A percentile compares a stretch with the other conserved stretches of the same genome.
Evolutionary conservation across 257 asterid species (phyloP).

Genomic region (Anisodus tanguticus): DNA sequence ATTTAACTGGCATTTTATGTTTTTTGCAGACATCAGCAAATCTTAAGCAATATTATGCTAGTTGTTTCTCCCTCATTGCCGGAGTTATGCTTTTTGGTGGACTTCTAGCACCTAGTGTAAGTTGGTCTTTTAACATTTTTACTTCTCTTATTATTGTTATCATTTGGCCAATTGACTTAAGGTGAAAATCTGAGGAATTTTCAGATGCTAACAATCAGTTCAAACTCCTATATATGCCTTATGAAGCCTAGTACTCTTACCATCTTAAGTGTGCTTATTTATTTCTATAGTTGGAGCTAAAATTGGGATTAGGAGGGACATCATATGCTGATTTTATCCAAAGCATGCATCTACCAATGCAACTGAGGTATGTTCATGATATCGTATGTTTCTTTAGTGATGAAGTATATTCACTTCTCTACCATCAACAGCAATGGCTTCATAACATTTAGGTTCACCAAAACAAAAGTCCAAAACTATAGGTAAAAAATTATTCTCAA

Average conservation of each 20-base stretch:
- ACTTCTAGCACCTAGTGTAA: conserved; percentile 89
- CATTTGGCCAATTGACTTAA: conserved; percentile 4
- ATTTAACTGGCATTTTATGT: not conserved
- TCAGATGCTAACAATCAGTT: conserved; percentile 6
- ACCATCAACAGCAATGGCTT: not conserved
- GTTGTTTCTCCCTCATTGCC: conserved; percentile 86
- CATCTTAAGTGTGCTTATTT: conserved; percentile 25
- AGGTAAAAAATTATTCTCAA: not conserved
- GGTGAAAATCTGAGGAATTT: not conserved
- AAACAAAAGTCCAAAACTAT: not conserved
- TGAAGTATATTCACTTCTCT: not conserved
- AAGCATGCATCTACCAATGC: conserved; percentile 92
- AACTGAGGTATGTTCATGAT: conserved; percentile 59
- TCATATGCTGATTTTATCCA: conserved; percentile 86
- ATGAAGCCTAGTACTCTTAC: not conserved
- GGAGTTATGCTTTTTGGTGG: conserved; percentile 96
- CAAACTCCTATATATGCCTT: conserved; percentile 14
- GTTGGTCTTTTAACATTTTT: conserved; percentile 39
- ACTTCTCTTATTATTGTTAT: conserved; percentile 7
- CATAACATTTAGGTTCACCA: not conserved
- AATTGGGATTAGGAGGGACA: conserved; percentile 92
- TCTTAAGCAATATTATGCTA: conserved; percentile 78
- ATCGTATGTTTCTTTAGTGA: not conserved
- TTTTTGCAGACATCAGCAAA: conserved; percentile 72
- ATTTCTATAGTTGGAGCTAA: conserved; percentile 77